Conservation (phyloP, 192 early-diverging fungal genomes). For the Rhizophagus clarus region DNA sequence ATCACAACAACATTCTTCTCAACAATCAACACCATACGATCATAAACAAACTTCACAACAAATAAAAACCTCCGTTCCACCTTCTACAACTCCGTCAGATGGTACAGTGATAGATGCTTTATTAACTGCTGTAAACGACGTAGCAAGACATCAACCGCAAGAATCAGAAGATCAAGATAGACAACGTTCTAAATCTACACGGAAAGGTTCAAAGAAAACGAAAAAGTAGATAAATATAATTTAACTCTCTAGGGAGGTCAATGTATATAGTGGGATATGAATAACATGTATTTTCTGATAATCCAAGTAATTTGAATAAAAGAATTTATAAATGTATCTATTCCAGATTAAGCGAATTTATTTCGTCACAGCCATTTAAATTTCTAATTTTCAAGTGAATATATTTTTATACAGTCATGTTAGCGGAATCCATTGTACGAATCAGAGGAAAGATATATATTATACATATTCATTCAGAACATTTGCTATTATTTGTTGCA, state of each 20-base stretch:
- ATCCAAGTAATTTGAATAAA: not conserved
- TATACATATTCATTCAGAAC: not conserved
- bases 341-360: no score
- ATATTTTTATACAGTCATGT: not conserved
- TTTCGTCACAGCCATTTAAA: no score
- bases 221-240: not conserved
- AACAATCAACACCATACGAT: not conserved
- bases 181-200: not conserved
- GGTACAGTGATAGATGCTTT: not conserved
- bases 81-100: not conserved
- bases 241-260: not conserved
- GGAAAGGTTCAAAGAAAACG: not conserved
- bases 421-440: no score
- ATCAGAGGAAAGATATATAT: not conserved
- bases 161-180: not conserved
- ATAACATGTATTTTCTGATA: not conserved
- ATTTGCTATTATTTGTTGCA: not conserved
- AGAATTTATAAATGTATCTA: not conserved
- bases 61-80: not conserved
- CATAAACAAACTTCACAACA: constrained; percentile 1
- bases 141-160: not conserved
- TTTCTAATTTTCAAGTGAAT: no score
- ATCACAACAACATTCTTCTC: not conserved
- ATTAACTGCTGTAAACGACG: not conserved
- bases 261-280: not conserved